Base-by-base conservation (phyloP, 1,284 basidiomycete species). In the Cryptococcus sp. region DNA sequence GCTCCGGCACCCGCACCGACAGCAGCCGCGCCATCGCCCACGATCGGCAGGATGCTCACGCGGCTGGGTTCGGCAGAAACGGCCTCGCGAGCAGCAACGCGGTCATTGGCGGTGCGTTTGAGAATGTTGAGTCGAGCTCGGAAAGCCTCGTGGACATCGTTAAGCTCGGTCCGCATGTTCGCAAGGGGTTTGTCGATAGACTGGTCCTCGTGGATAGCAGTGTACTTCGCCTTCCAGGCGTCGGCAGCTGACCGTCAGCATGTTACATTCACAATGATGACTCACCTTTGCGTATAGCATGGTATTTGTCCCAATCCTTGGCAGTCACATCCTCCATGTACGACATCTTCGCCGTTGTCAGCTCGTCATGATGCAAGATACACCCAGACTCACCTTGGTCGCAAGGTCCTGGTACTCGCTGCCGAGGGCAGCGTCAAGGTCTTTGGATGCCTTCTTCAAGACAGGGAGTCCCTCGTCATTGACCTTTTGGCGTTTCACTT, bases 271-370 rank as follows among this genome's bases (percentile, higher is more conserved):
- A n/a, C 35, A 27, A 35, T 22, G 27, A 35, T 16, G n/a, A 63
- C 67, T 53, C 38, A 72, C 71, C 47, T 42, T 71, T 67, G 54
- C 69, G 65, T 22, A 76, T 51, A 1, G 60, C 59, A 56, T 74
- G 61, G 65, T 71, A 75, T 39, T 63, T 64, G n/a, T 60, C 59
- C 68, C 70, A 74, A 58, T 78, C 74, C 62, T 71, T 71, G 50
- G 54, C 17, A 6, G 68, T 65, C 31, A 71, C 53, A 38, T 59
- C 66, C 23, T 70, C 66, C 22, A 66, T 55, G 40, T 50, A 59
- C 47, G 67, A 53, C 62, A 72, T 65, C 67, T 69, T 27, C 11
- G 16, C 39, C 23, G 8, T 42, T 38, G 19, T 35, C 47, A 53
- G 49, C 56, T 58, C 27, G 22, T 31, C 22, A 38, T 20, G 5